Evolutionary conservation across 305 asterid species (phyloP), one percentile per base, ranked within the genome.

Genomic region (Andrographis paniculata): DNA sequence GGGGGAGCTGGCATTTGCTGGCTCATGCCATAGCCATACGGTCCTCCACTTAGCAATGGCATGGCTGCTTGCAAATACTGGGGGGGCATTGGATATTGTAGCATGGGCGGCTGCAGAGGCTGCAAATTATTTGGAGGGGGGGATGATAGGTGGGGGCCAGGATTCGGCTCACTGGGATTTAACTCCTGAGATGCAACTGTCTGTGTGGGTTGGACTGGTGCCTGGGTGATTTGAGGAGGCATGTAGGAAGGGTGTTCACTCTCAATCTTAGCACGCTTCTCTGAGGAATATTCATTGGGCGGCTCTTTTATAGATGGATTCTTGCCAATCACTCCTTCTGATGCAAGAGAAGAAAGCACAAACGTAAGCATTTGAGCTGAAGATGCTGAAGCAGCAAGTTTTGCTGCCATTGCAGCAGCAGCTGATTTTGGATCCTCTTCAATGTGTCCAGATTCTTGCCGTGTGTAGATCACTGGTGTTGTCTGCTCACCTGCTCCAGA

Each of bases 401-500:
- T 81, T 45, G 94, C 95, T 0, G 96, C 94, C 69, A 91, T 73
- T 23, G 84, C 94, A 18, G 96, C 96, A 18, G 96, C 96, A 0
- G 84, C 77, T 19, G 89, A 73, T 64, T 83, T 86, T 10, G 78
- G 67, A 55, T 83, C 82, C 55, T 69, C 80, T 20, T 74, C 79
- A 19, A 47, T 36, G 35, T 60, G 58, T 56, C 62, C 55, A 6
- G 84, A 49, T 48, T 71, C 73, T 50, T 80, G 88, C 17, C 68
- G 63, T 3, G 84, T 60, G 74, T 86, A 75, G 45, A 68, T 72
- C 50, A 74, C 76, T 1, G 98, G 72, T 53, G 76, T 63, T 11
- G 79, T 46, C 55, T 75, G 89, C 63, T 80, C 87, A 11, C 65
- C 41, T 13, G 60, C 54, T 43, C 58, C 70, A 18, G 74, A 39